A percentile compares a stretch with the other conserved stretches of the same genome.
phyloP scores from a whole-genome alignment of 2,329 filamentous ascomycete species.

The Cladosporium sp. region DNA sequence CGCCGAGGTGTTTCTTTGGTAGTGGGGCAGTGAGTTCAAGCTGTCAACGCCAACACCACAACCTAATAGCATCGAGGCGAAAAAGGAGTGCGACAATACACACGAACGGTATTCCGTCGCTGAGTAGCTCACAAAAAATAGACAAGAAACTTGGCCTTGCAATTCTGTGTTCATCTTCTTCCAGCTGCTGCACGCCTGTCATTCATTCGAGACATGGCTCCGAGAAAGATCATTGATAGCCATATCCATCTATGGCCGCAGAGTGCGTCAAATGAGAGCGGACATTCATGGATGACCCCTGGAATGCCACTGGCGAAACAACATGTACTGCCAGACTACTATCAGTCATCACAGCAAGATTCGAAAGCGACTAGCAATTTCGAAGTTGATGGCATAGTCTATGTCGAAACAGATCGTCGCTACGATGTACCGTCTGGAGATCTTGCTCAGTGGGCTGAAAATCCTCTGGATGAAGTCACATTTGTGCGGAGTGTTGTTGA shows the following conservation, averaged over 20 bases:
- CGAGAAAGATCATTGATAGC: slow-evolving; percentile 70
- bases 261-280: slow-evolving; percentile 59
- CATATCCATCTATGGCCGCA: slow-evolving; percentile 87
- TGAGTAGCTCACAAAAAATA: neutral
- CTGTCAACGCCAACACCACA: neutral
- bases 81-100: neutral
- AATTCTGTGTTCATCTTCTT: neutral
- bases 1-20: neutral
- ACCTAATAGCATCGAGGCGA: neutral
- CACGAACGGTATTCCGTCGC: neutral
- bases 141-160: neutral
- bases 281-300: slow-evolving; percentile 69
- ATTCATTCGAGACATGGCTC: slow-evolving; percentile 29
- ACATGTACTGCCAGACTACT: slow-evolving; percentile 53
- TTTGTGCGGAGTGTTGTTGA: slow-evolving; percentile 68
- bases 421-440: slow-evolving; percentile 29
- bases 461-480: slow-evolving; percentile 70
- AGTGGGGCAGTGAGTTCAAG: neutral
- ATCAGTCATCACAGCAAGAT: slow-evolving; percentile 28
- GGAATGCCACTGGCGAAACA: slow-evolving; percentile 62
- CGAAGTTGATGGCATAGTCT: slow-evolving; percentile 66
- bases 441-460: slow-evolving; percentile 60
- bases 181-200: neutral
- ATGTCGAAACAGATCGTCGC: slow-evolving; percentile 78
- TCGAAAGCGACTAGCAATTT: slow-evolving; percentile 43